Conservation (phyloP, 441 rosid species). For the Adansonia rubrostipa region DNA sequence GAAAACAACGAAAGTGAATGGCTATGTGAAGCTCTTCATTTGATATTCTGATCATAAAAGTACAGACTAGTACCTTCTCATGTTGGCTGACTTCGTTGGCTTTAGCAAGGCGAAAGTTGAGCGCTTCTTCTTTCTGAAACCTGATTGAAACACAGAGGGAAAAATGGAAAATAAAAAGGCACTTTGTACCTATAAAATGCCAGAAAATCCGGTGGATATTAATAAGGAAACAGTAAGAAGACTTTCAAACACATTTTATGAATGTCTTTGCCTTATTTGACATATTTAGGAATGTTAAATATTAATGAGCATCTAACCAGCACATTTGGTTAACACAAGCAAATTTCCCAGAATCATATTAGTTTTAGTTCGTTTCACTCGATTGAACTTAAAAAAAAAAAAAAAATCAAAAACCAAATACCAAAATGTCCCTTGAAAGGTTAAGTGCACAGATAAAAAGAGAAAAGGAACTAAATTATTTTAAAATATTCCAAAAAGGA, state of each 20-base stretch:
- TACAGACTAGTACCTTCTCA: conserved; percentile 63
- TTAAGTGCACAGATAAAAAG: neutral
- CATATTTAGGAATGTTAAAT: conserved; percentile 1
- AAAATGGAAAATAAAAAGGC: neutral
- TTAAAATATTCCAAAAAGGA: neutral
- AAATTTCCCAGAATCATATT: neutral
- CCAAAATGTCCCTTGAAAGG: neutral
- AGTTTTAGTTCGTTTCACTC: neutral
- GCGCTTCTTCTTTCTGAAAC: conserved; percentile 82
- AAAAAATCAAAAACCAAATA: neutral
- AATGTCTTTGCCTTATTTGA: neutral
- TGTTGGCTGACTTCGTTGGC: conserved; percentile 73
- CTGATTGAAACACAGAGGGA: conserved; percentile 41
- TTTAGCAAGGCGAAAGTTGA: conserved; percentile 72
- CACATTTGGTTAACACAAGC: neutral
- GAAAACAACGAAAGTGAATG: neutral
- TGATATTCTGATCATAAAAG: neutral
- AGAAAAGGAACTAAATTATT: neutral
- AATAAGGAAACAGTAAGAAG: neutral
- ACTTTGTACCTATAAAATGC: neutral
- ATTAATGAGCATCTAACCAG: conserved; percentile 10
- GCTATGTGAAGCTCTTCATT: neutral
- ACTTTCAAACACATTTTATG: neutral
- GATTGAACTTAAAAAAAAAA: neutral
- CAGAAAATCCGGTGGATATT: conserved; percentile 4